Percentiles rank a stretch among this genome's conserved stretches.
Evolutionary conservation across 805 yeast species (phyloP).

Genomic region (Wickerhamomyces strasburgensis): DNA sequence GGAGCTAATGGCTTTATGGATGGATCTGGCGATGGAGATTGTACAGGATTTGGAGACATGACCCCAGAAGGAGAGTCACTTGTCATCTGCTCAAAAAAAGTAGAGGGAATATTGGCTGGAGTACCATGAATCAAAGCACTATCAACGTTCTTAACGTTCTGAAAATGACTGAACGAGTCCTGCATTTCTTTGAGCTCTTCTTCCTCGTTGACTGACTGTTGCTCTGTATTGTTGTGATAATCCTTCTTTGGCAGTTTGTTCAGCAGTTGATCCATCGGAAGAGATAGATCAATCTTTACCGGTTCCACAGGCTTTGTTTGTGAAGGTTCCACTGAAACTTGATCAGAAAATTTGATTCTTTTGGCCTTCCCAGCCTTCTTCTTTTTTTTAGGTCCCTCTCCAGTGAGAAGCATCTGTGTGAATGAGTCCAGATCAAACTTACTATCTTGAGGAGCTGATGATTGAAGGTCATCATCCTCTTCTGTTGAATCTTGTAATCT

Average conservation of each 20-base stretch:
- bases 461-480: constrained; percentile 28
- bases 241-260: constrained; percentile 44
- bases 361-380: constrained; percentile 38
- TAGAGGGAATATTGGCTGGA: constrained; percentile 47
- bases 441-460: background rate
- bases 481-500: constrained; percentile 45
- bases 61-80: constrained; percentile 1
- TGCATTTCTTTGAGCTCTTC: constrained; percentile 71
- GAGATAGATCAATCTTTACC: constrained; percentile 46
- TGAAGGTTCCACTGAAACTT: constrained; percentile 31
- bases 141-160: constrained; percentile 68
- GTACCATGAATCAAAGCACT: constrained; percentile 70
- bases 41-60: constrained; percentile 17
- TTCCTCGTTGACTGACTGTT: constrained; percentile 58
- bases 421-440: constrained; percentile 80
- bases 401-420: constrained; percentile 78
- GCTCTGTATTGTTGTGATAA: constrained; percentile 26
- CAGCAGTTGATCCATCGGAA: constrained; percentile 76
- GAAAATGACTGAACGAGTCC: constrained; percentile 68
- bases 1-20: constrained; percentile 20
- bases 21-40: constrained; percentile 25
- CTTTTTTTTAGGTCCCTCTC: constrained; percentile 53
- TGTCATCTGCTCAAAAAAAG: constrained; percentile 27
- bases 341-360: constrained; percentile 70
- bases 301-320: constrained; percentile 16